A percentile compares a stretch with the other conserved stretches of the same genome.
phyloP scores from a whole-genome alignment of 306 rosid genomes.

The Biancaea sappan region DNA sequence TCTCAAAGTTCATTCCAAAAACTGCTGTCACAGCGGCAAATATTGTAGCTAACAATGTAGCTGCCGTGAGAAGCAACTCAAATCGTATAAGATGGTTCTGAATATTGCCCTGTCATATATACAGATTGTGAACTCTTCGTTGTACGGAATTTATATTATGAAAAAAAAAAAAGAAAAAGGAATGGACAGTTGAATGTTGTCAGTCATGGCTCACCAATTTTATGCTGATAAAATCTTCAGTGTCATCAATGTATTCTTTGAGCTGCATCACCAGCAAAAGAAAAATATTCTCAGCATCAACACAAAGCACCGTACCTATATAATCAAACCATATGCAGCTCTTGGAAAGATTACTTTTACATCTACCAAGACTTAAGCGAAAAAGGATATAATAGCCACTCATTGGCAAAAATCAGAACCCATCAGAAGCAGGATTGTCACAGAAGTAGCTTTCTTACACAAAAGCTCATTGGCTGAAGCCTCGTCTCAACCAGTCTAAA shows the following conservation, averaged over 20 bases:
- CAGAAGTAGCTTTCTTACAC: slow-evolving; percentile 13
- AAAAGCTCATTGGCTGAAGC: not conserved
- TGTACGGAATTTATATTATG: slow-evolving; percentile 26
- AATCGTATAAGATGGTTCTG: slow-evolving; percentile 92
- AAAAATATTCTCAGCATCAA: slow-evolving; percentile 19
- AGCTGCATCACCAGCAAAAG: slow-evolving; percentile 63
- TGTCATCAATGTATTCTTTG: slow-evolving; percentile 97
- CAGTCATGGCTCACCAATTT: slow-evolving; percentile 72
- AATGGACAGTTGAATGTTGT: slow-evolving; percentile 14
- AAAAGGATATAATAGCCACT: not conserved
- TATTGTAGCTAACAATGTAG: slow-evolving; percentile 76
- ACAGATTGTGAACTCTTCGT: not conserved
- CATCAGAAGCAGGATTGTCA: not conserved
- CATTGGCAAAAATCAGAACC: slow-evolving; percentile 5
- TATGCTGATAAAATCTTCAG: slow-evolving; percentile 97
- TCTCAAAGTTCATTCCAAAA: slow-evolving; percentile 83
- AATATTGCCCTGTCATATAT: slow-evolving; percentile 75
- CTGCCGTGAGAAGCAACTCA: slow-evolving; percentile 91
- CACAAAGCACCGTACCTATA: slow-evolving; percentile 6
- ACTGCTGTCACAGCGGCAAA: slow-evolving; percentile 83
- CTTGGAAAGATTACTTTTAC: not conserved
- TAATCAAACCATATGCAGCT: slow-evolving; percentile 25
- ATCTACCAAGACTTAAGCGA: not conserved
- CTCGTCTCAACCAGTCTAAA: not conserved
- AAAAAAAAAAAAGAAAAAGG: slow-evolving; percentile 22